Base-by-base conservation (phyloP, 495 filamentous ascomycete genomes). In the Aspergillus wentii region DNA sequence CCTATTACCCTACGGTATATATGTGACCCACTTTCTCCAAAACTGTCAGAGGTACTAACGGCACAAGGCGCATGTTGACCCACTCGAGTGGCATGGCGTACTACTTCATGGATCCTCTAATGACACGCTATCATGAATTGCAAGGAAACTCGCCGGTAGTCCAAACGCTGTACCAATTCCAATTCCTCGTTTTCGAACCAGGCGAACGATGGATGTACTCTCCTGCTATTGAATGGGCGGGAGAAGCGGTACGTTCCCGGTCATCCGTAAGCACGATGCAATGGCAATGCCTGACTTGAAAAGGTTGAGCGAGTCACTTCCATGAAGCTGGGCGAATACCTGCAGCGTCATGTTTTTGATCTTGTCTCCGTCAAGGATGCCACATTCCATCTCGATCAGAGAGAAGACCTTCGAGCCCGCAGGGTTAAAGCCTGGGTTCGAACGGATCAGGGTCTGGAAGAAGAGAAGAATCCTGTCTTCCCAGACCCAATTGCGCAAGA, bases 281-380 rank as follows among this genome's bases (percentile, higher is more conserved):
- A 7, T 8, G 5, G 10, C n/a, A 35, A 23, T 22, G 33, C 14
- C 33, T n/a, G n/a, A 5, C 8, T 13, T 16, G 15, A 7, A 22
- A 7, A 35, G 33, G 33, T 35, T 6, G 33, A 35, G 18, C 17
- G 33, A 13, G 18, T 35, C 18, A 35, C 17, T n/a, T 21, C 18
- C 8, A 35, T 35, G 33, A 35, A 35, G 8, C 33, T 35, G 1
- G 33, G 33, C 4, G 33, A 35, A 22, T 35, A 35, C 33, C 3
- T 35, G 18, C 33, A 35, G 11, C 33, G 33, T 6, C 17, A 35
- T 14, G 15, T 35, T 23, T 35, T 35, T 20, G 33, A 35, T 13
- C 4, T 23, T 22, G 18, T 35, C 11, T 21, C 18, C 17, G 19
- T 35, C 17, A 35, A 35, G 33, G 19, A 35, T 14, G 19, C 19